Evolutionary conservation across 2,329 filamentous ascomycete genomes (phyloP).

Genomic region (Trichoderma pleuroti): DNA sequence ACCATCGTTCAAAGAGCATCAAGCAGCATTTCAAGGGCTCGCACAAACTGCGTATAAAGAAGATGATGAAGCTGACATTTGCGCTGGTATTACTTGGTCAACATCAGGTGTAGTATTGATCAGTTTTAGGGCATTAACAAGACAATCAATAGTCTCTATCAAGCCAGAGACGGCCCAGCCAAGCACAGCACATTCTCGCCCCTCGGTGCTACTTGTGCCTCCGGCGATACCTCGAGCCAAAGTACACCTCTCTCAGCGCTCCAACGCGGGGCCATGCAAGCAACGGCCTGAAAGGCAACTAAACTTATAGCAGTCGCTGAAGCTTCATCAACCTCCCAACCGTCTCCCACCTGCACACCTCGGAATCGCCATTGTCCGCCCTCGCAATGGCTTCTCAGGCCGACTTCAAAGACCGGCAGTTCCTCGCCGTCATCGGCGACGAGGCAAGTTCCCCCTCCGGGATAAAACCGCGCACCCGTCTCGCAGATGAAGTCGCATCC

Average conservation of each 20-base stretch:
- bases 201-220: slow-evolving; percentile 9
- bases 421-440: slow-evolving; percentile 95
- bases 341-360: not conserved
- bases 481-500: not conserved
- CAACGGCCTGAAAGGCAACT: not conserved
- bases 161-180: not conserved
- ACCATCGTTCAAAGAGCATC: not conserved
- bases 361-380: not conserved
- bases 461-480: not conserved
- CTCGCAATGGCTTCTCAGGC: slow-evolving; percentile 48
- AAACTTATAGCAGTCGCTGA: slow-evolving; percentile 16
- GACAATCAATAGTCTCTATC: not conserved
- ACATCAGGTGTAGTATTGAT: not conserved
- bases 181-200: not conserved
- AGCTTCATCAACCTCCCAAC: not conserved
- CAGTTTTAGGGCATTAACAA: not conserved
- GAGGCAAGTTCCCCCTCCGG: slow-evolving; percentile 58
- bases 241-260: not conserved
- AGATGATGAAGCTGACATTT: not conserved
- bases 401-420: slow-evolving; percentile 81
- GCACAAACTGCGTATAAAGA: not conserved
- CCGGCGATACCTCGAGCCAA: not conserved
- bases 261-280: not conserved
- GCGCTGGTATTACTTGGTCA: not conserved
- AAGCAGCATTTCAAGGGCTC: too few species aligned